Evolutionary conservation across 2,329 filamentous ascomycete genomes (phyloP).

Genomic region (Fulvia fulva): DNA sequence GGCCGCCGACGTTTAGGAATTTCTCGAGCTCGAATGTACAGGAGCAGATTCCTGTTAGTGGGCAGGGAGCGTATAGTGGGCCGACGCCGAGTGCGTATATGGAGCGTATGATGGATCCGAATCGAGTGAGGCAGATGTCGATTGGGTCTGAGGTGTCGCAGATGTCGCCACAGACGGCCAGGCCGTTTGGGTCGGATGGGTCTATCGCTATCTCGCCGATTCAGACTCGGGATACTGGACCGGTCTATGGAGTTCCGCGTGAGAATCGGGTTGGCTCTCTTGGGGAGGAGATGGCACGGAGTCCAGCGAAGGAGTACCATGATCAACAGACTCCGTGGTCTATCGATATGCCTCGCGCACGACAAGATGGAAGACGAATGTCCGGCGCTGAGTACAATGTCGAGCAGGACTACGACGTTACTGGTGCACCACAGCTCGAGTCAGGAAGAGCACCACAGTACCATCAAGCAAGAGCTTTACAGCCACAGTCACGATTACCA

Average conservation of each 20-base stretch:
- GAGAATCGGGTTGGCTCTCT: conserved; percentile 14
- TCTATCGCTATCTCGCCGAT: conserved; percentile 16
- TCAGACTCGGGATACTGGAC: conserved; percentile 5
- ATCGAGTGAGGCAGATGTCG: conserved; percentile 6
- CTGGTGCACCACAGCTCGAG: not conserved
- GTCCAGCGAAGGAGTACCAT: conserved; percentile 24
- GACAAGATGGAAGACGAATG: not conserved
- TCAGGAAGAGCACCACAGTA: not conserved
- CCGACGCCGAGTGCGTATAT: not conserved
- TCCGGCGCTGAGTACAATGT: not conserved
- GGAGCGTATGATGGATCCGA: conserved; percentile 2
- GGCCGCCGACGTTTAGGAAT: not conserved
- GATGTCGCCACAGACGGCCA: conserved; percentile 5
- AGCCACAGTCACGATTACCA: not conserved
- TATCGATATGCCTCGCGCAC: conserved; percentile 18
- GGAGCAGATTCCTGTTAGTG: not conserved
- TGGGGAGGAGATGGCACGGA: conserved; percentile 22
- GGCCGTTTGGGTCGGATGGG: conserved; percentile 11
- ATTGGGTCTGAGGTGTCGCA: conserved; percentile 12
- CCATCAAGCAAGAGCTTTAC: not conserved
- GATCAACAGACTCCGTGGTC: conserved; percentile 31
- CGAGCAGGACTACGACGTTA: not conserved
- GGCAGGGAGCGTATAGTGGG: conserved; percentile 1
- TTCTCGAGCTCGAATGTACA: conserved; percentile 6
- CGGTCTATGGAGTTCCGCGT: not conserved